Percentiles rank a stretch among this genome's conserved stretches.
phyloP scores from a whole-genome alignment of 2,329 filamentous ascomycete genomes.

The Plectosphaerella cucumerina region DNA sequence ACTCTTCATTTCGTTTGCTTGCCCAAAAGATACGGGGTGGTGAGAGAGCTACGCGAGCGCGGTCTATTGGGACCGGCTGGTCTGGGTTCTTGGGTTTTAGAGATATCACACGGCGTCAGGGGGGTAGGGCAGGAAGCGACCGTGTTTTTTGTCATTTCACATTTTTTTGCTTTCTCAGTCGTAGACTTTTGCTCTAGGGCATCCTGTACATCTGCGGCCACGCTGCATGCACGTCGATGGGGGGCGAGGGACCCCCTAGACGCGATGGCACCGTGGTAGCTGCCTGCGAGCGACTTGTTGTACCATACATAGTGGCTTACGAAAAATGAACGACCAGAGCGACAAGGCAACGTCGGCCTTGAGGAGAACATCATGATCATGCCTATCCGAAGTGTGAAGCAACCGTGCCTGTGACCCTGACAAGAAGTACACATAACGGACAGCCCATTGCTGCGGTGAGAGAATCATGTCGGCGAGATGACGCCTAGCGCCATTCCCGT shows the following conservation, averaged over 20 bases:
- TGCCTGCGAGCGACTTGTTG: not conserved
- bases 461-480: too few species aligned
- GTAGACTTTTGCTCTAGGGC: not conserved
- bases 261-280: too few species aligned
- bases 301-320: slow-evolving; percentile 2
- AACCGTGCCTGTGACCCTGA: too few species aligned
- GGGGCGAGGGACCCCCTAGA: too few species aligned
- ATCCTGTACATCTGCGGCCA: not conserved
- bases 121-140: slow-evolving; percentile 2
- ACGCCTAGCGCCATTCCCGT: too few species aligned
- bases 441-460: too few species aligned
- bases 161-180: slow-evolving; percentile 4
- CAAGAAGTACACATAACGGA: too few species aligned
- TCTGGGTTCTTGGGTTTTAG: not conserved
- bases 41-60: not conserved
- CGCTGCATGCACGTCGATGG: not conserved
- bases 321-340: not conserved
- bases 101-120: slow-evolving; percentile 4
- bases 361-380: not conserved
- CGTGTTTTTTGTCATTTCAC: not conserved
- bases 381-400: too few species aligned
- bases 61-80: not conserved
- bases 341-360: not conserved
- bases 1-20: slow-evolving; percentile 4
- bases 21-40: not conserved